phyloP scores from a whole-genome alignment of 139 green algal genomes.

The Klebsormidium nitens region DNA sequence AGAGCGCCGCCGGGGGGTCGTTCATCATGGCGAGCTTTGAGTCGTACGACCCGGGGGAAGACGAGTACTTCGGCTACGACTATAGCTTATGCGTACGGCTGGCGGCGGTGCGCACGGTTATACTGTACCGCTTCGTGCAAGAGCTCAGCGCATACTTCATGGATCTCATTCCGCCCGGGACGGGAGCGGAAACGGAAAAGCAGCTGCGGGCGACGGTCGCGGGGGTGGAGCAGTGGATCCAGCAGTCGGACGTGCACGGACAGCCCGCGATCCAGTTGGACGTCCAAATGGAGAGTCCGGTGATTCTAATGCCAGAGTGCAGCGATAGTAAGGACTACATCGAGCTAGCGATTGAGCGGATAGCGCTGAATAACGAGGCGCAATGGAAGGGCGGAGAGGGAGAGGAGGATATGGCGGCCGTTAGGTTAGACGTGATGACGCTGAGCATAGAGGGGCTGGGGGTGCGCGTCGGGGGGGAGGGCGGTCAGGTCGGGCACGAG shows the following conservation, averaged over 20 bases:
- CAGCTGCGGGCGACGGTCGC: background rate
- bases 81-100: constrained; percentile 61
- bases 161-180: background rate
- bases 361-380: no score
- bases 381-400: no score
- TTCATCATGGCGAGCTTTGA: constrained; percentile 27
- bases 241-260: constrained; percentile 2
- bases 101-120: constrained; percentile 72
- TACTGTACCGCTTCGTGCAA: constrained; percentile 78
- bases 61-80: constrained; percentile 41
- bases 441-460: no score
- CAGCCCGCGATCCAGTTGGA: constrained; percentile 7
- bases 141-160: no score
- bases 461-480: no score
- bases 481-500: no score
- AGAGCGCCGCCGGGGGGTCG: no score
- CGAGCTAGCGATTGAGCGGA: background rate
- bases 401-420: no score
- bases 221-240: constrained; percentile 13
- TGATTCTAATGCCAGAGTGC: background rate
- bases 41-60: constrained; percentile 12
- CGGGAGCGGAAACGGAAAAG: background rate
- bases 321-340: constrained; percentile 1
- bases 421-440: no score
- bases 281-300: background rate